Evolutionary conservation across 495 filamentous ascomycete genomes (phyloP).

Genomic region (Xylaria longipes): DNA sequence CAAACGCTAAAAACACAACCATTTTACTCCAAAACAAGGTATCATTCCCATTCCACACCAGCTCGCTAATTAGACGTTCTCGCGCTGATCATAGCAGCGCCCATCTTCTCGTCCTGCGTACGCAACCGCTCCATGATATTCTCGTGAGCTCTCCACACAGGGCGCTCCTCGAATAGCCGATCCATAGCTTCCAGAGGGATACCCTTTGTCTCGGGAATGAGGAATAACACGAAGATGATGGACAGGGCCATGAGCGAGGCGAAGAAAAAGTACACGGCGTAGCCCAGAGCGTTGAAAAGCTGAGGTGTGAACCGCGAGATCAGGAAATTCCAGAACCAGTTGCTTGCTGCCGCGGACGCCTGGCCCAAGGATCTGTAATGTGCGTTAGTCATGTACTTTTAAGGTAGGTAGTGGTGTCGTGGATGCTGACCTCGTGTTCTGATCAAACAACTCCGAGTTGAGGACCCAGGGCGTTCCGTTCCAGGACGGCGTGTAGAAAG

Average conservation of each 20-base stretch:
- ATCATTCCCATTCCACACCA: not conserved
- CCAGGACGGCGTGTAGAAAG: conserved; percentile 78
- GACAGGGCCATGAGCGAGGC: conserved; percentile 72
- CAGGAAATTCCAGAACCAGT: conserved; percentile 82
- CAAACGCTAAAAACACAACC: not conserved
- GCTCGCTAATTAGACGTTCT: conserved; percentile 34
- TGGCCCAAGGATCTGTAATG: conserved; percentile 61
- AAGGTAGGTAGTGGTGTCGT: not conserved
- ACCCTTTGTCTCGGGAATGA: conserved; percentile 59
- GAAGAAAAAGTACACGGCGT: conserved; percentile 83
- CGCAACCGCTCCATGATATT: conserved; percentile 57
- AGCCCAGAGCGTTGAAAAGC: conserved; percentile 74
- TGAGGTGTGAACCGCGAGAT: conserved; percentile 75
- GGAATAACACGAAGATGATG: conserved; percentile 66
- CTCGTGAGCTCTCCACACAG: conserved; percentile 61
- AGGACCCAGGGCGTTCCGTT: conserved; percentile 75
- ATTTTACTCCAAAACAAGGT: not conserved
- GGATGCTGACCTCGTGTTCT: conserved; percentile 55
- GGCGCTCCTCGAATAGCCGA: conserved; percentile 62
- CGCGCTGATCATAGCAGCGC: conserved; percentile 35
- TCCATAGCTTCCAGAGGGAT: conserved; percentile 62
- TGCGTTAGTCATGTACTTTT: not conserved
- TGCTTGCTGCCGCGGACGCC: conserved; percentile 70
- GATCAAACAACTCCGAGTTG: conserved; percentile 69
- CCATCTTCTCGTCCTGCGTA: conserved; percentile 46